phyloP scores from a whole-genome alignment of 192 early-diverging fungal genomes.

The Entomortierella beljakovae region DNA sequence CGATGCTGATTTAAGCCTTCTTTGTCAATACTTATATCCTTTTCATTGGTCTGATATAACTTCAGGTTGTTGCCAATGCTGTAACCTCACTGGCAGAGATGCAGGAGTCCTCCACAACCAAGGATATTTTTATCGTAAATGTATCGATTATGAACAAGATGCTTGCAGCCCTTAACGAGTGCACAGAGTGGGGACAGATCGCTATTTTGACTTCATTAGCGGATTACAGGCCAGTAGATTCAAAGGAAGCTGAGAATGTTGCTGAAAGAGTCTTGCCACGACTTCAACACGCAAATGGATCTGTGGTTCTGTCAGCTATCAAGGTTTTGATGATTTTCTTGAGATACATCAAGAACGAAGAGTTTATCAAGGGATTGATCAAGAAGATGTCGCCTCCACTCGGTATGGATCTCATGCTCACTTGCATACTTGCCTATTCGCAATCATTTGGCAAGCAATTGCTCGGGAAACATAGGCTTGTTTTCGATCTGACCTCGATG shows the following conservation, averaged over 20 bases:
- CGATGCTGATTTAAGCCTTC: neutral
- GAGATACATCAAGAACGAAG: slow-evolving; percentile 72
- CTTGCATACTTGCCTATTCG: too few relatives aligned
- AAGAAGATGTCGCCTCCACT: slow-evolving; percentile 96
- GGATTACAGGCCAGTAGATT: slow-evolving; percentile 79
- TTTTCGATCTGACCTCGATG: neutral
- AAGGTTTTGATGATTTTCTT: slow-evolving; percentile 86
- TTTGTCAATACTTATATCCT: too few relatives aligned
- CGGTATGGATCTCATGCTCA: slow-evolving; percentile 59
- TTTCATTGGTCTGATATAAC: too few relatives aligned
- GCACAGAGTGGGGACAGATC: slow-evolving; percentile 99
- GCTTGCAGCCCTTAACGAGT: slow-evolving; percentile 95
- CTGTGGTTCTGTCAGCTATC: slow-evolving; percentile 93
- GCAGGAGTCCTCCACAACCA: slow-evolving; percentile 74
- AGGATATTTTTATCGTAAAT: slow-evolving; percentile 85
- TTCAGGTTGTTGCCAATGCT: slow-evolving; percentile 85
- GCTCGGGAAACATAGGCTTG: too few relatives aligned
- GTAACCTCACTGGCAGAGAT: slow-evolving; percentile 94
- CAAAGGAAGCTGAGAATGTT: slow-evolving; percentile 89
- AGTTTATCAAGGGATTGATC: slow-evolving; percentile 76
- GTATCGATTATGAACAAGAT: slow-evolving; percentile 79
- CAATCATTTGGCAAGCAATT: neutral
- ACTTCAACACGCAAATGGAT: slow-evolving; percentile 96
- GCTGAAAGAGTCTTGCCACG: slow-evolving; percentile 92
- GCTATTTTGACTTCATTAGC: slow-evolving; percentile 90